Evolutionary conservation across 177 flowering plant species (phyloP), one percentile per base, ranked within the genome.

Genomic region (Vitis hybrid): DNA sequence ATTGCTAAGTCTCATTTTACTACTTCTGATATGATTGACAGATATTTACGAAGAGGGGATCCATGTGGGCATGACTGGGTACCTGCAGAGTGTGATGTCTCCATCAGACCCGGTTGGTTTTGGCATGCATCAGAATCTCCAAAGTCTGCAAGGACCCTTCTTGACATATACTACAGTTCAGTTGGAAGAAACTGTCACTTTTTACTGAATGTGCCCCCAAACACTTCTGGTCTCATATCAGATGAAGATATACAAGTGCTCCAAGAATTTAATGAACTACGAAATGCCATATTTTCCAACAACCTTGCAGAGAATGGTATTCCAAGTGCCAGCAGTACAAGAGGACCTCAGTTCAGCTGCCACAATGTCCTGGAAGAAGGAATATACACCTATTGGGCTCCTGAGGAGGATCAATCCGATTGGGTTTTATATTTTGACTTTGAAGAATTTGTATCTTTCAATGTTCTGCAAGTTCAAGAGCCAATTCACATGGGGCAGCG

Each of bases 21-120:
- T 3, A 53, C 16, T 53, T 14, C 51, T 56, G 29, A 51, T 48
- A 2, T 33, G 39, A 64, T 12, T 3, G 33, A 65, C 77, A 94
- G 98, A 74, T 95, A 95, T 74, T 81, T 82, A 21, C 58, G 77
- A 55, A 72, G 58, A 57, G 98, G 99, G 73, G 99, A 96, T 60
- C 88, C 85, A 11, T 22, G 15, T 1, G 99, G 99, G n/a, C 89
- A 73, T 15, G 97, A 96, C 64, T 96, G 99, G 99, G 90, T 96
- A 52, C 98, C 99, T 63, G 83, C 97, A 2, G 97, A 90, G 69
- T 96, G 99, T 79, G 99, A 96, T 80, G 97, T 96, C 70, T 96
- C 99, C 19, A 93, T 96, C 67, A 83, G 99, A 64, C 88, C 95
- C 19, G 99, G 99, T 72, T 93, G 99, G 99, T 96, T 96, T 70